A percentile compares a stretch with the other conserved stretches of the same genome.
Evolutionary conservation across 2,329 filamentous ascomycete species (phyloP).

Genomic region (Westerdykella aurantiaca): DNA sequence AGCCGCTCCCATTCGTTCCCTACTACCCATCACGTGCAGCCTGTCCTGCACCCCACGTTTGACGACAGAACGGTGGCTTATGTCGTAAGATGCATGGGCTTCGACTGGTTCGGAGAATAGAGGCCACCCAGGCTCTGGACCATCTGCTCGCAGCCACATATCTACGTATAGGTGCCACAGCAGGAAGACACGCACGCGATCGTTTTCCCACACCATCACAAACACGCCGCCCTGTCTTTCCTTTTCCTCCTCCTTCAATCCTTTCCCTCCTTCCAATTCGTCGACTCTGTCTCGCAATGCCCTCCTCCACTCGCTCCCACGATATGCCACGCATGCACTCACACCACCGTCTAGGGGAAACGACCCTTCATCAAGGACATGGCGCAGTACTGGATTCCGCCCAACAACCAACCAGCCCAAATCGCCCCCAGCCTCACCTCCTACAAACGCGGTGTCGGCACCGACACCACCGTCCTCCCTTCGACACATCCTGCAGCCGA

Average conservation of each 20-base stretch:
- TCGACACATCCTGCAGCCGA: conserved; percentile 11
- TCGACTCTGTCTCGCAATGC: not conserved
- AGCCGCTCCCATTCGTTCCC: conserved; percentile 8
- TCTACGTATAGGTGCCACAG: not conserved
- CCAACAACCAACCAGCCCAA: conserved; percentile 59
- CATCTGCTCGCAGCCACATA: conserved; percentile 4
- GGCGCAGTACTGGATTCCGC: conserved; percentile 82
- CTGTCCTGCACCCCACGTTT: conserved; percentile 8
- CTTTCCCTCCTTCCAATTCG: not conserved
- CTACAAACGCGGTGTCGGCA: conserved; percentile 57
- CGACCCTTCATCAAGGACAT: conserved; percentile 98
- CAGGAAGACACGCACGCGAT: conserved; percentile 3
- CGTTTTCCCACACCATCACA: not conserved
- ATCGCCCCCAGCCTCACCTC: conserved; percentile 71
- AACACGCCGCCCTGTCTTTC: not conserved
- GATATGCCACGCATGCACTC: conserved; percentile 13
- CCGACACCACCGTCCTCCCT: conserved; percentile 36
- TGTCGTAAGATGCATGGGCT: conserved; percentile 13
- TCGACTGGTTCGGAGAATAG: conserved; percentile 10
- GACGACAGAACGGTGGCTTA: conserved; percentile 18
- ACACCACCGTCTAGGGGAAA: conserved; percentile 58
- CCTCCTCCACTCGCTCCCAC: conserved; percentile 1
- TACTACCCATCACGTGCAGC: conserved; percentile 11
- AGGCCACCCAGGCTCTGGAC: conserved; percentile 1
- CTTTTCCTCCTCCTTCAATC: not conserved